Evolutionary conservation across 306 rosid genomes (phyloP), one percentile per base, ranked within the genome.

Genomic region (Oxytropis ochrocephala): DNA sequence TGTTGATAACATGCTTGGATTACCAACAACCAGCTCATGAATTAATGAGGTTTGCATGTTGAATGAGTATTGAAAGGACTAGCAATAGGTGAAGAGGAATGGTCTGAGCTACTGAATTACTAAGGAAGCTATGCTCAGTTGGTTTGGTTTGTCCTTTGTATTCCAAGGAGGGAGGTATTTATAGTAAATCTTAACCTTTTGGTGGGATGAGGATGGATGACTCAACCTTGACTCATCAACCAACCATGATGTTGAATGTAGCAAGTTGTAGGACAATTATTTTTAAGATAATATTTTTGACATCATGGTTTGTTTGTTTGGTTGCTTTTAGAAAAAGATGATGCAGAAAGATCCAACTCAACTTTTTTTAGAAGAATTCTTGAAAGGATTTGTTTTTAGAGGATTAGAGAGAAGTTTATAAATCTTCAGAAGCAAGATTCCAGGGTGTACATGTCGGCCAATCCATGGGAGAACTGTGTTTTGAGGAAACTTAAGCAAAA

Each of bases 41-140:
- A 76, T 64, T 81, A 79, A 61, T 49, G 85, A 58, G 39, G 75
- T 58, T 44, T 76, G 74, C 89, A 87, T 85, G n/a, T 39, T 66
- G 70, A 53, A 7, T 49, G 58, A 32, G 50, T 8, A 11, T 2
- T 11, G 10, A 32, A 66, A 42, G 52, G 62, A 56, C 12, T 33
- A 46, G 60, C 6, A 11, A 10, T 8, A 39, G 52, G 33, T 55
- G 67, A 47, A 56, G 61, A 33, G 39, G 58, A 74, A 55, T 47
- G 71, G 69, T 38, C 13, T 11, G 67, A 66, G 38, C 0, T 39
- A 29, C 5, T 16, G 36, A 63, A 42, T 63, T 46, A 3, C 67
- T 4, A 19, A 17, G 57, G 75, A 50, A 51, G 18, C 30, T 62
- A 53, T 44, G 54, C n/a, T 19, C 36, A 70, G 60, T 63, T 70